Conservation (phyloP, 2,329 filamentous ascomycete genomes). For the Aaosphaeria arxii region DNA sequence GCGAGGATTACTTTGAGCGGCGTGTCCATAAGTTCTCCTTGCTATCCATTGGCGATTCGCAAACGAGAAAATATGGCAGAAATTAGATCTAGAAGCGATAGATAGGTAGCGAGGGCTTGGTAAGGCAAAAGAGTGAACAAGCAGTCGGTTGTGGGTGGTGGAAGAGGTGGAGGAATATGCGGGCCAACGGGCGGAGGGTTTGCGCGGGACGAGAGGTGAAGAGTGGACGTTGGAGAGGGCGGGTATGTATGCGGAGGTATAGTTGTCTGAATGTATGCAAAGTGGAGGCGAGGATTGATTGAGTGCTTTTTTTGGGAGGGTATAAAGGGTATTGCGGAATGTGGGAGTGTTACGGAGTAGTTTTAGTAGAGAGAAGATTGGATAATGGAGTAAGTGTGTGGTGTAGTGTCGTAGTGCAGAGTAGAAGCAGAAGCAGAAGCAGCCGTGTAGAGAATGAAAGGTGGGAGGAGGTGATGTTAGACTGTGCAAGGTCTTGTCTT, state of each 20-base stretch:
- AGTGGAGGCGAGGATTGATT: neutral
- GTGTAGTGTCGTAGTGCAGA: neutral
- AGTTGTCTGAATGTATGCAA: neutral
- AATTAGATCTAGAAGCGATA: constrained; percentile 1
- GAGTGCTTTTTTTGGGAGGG: neutral
- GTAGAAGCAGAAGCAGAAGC: no score
- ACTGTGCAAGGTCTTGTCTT: no score
- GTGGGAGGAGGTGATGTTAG: no score
- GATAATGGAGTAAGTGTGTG: neutral
- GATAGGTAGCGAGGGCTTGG: constrained; percentile 15
- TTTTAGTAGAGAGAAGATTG: neutral
- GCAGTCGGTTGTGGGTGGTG: constrained; percentile 3
- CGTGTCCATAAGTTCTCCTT: constrained; percentile 66
- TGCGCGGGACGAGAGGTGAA: neutral
- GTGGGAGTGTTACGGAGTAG: neutral
- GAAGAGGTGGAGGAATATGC: constrained; percentile 11
- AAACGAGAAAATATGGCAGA: constrained; percentile 5
- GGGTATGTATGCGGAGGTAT: neutral
- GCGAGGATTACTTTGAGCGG: constrained; percentile 66
- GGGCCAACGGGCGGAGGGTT: constrained; percentile 19
- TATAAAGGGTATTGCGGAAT: neutral
- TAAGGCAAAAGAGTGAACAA: constrained; percentile 36
- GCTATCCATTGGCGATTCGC: constrained; percentile 38
- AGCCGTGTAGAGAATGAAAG: no score
- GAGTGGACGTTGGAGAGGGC: neutral